Evolutionary conservation across 805 yeast genomes (phyloP).

Genomic region (Wickerhamomyces mucosus): DNA sequence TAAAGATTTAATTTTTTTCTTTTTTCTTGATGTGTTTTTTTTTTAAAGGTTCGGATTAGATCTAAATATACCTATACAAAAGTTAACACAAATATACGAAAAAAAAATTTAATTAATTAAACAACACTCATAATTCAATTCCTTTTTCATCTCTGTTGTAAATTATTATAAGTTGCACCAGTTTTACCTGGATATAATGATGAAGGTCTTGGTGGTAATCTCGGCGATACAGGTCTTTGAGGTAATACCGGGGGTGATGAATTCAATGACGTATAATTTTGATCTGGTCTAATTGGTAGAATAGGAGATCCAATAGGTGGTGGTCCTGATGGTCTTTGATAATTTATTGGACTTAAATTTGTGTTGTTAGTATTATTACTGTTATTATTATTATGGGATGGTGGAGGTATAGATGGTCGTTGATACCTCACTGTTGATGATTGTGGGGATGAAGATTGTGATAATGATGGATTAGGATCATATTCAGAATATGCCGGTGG

Average conservation of each 20-base stretch:
- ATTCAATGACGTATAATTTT: no score
- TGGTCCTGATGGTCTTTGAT: conserved; percentile 4
- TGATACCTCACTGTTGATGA: conserved; percentile 1
- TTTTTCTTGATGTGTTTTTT: no score
- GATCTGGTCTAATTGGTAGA: no score
- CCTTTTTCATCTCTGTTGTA: no score
- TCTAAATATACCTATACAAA: no score
- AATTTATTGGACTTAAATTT: conserved; percentile 3
- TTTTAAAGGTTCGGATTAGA: no score
- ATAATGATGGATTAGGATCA: conserved; percentile 13
- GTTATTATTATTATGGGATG: neutral
- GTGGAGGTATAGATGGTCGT: conserved; percentile 1
- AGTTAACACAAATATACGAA: no score
- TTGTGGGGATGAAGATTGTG: conserved; percentile 1
- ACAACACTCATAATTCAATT: no score
- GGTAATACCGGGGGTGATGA: conserved; percentile 3
- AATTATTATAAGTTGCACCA: conserved; percentile 7
- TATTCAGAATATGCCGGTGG: conserved; percentile 30
- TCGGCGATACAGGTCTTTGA: conserved; percentile 5
- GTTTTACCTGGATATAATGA: conserved; percentile 7
- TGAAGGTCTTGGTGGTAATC: conserved; percentile 10
- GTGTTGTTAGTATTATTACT: conserved; percentile 6
- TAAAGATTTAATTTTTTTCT: no score
- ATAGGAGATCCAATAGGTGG: no score
- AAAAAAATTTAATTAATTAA: no score